Evolutionary conservation across 2,329 filamentous ascomycete genomes (phyloP), one percentile per base, ranked within the genome.

Genomic region (Chaetomiaceae sp.): DNA sequence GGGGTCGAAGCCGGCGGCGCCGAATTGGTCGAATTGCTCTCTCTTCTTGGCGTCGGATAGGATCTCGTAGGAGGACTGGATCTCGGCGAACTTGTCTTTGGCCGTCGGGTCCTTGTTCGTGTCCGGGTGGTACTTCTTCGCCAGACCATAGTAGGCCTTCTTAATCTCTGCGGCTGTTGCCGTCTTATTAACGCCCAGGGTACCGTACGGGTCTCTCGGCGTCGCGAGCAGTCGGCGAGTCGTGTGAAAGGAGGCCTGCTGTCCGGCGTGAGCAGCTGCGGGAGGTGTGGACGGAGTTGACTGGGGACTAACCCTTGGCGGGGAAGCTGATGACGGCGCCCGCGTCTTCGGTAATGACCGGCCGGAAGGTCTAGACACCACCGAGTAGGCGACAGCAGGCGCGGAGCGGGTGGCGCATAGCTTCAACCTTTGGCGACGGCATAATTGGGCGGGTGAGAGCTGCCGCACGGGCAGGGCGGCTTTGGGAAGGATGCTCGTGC

Each of bases 41-140:
- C 86, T 88, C 78, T 97, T 99, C 70, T 95, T 85, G 4, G 91
- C 78, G 65, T 99, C 93, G 41, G 89, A 95, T 7, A 99, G 76
- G 37, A 96, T 77, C 69, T 99, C 93, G 70, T 99, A 99, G 20
- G 93, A 89, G 27, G 87, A 82, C 69, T 99, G 93, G 48, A 95
- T 89, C 61, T 96, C 92, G 57, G 85, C 81, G 63, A 99, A 99
- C 63, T 87, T 92, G 62, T 97, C 93, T 68, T 97, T 97, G 31
- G 93, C 91, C n/a, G 75, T 79, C 3, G 88, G 69, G 61, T 97
- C 93, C 69, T 97, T 97, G 76, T 97, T 99, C 31, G 93, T 97
- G 67, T 99, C 93, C 8, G 93, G 93, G 64, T 99, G 93, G 67
- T 83, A 99, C 66, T 97, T 99, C 71, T 99, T 99, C 17, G 93